Evolutionary conservation across 176 grass and related monocot genomes (phyloP), one percentile per base, ranked within the genome.

Genomic region (Tillandsia leiboldiana): DNA sequence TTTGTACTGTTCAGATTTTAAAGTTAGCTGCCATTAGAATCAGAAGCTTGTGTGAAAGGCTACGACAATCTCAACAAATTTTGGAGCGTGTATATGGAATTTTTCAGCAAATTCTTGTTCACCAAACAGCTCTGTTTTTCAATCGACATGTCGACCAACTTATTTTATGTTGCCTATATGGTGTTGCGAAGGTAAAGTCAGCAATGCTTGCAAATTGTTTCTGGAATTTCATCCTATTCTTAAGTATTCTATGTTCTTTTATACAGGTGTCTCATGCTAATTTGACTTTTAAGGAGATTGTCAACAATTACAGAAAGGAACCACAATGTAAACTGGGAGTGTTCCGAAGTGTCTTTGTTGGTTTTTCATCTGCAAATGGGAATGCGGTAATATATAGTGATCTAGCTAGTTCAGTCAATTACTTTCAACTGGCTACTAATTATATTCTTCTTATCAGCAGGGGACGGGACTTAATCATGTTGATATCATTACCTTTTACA

Each of bases 1-100:
- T 65, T 71, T 73, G 64, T 49, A 28, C 52, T 75, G 29, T 48
- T 18, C 74, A 96, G 93, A 92, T 92, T 50, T 76, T 96, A 78
- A 96, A 96, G 80, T 73, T 96, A 80, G 89, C 83, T 78, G 93
- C 89, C 29, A 85, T 92, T 72, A 92, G 89, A 82, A 96, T 96
- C 65, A 89, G 84, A 77, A 96, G 87, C 59, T 73, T 92, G 68
- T 89, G 86, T 74, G 93, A 96, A 82, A 96, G 89, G 68, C 64
- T 96, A 53, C 79, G 65, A 47, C 71, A 79, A 73, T 77, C 79
- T 71, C 83, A 87, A 73, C 70, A 81, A 65, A 92, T 83, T 33
- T 57, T 76, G 70, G 93, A 92, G 66, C 47, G 65, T 70, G 83
- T 96, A 11, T 92, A 92, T 73, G 67, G 76, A 58, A 56, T 96